These are phyloP conservation scores for Torulaspora microellipsoides DNA, from an alignment of 805 yeast genomes.

Conservation along the genomic window DNA sequence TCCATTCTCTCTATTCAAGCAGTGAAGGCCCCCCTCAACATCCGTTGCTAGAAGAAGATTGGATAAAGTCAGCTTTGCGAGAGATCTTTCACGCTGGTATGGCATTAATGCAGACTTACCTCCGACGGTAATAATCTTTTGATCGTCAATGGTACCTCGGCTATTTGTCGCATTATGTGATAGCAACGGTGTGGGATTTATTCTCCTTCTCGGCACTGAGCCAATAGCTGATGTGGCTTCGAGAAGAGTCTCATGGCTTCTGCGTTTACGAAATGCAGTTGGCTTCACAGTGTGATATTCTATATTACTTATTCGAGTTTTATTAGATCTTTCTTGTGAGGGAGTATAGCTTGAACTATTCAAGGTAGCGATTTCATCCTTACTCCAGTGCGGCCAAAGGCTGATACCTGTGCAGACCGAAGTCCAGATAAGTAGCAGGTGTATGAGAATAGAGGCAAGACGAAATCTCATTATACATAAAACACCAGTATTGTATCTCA, in stretches of 20 bases:
- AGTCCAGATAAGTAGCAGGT: conserved; percentile 2
- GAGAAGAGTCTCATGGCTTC: background rate
- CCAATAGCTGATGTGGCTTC: background rate
- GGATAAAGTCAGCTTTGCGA: conserved; percentile 35
- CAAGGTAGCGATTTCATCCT: background rate
- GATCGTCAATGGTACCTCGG: background rate
- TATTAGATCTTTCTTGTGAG: background rate
- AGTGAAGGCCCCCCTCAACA: conserved; percentile 83
- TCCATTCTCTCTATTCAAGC: conserved; percentile 71
- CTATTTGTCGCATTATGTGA: background rate
- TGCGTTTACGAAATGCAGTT: conserved; percentile 10
- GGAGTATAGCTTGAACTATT: background rate
- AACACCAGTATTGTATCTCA: too few relatives aligned
- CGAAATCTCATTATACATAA: too few relatives aligned
- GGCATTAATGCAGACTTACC: conserved; percentile 11
- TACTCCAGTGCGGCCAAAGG: conserved; percentile 4
- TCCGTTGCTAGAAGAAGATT: conserved; percentile 68
- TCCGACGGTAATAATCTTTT: background rate
- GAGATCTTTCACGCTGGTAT: conserved; percentile 9
- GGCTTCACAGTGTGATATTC: conserved; percentile 13
- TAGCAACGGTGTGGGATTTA: background rate
- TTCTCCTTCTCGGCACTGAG: background rate
- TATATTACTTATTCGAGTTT: background rate
- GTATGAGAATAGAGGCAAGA: background rate
- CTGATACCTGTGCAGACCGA: conserved; percentile 2